These are phyloP conservation scores for Candida tallmaniae DNA, from an alignment of 805 yeast species.

Conservation along the genomic window DNA sequence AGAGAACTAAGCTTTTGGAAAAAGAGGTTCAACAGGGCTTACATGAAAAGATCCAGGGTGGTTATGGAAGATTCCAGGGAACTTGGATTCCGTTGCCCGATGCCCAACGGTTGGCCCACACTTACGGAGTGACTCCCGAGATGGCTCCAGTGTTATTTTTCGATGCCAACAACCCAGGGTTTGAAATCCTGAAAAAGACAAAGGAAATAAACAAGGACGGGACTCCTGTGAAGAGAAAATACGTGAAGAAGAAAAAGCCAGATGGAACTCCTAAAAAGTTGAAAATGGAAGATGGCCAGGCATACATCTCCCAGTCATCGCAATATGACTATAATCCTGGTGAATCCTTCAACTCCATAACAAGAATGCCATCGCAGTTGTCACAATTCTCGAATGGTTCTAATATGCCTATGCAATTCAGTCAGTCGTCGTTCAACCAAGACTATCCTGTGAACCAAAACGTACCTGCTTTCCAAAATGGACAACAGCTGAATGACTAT, in stretches of 20 bases:
- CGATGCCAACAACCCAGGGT: constrained; percentile 31
- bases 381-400: constrained; percentile 5
- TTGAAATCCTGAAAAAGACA: constrained; percentile 31
- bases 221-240: constrained; percentile 40
- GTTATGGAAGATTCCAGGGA: constrained; percentile 95
- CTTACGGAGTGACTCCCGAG: constrained; percentile 35
- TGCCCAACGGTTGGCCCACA: constrained; percentile 48
- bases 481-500: constrained; percentile 13
- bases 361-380: constrained; percentile 10
- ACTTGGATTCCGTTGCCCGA: constrained; percentile 89
- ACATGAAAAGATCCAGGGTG: constrained; percentile 95
- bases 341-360: constrained; percentile 9
- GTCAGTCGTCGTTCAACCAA: constrained; percentile 7
- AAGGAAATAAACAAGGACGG: constrained; percentile 34
- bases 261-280: constrained; percentile 53
- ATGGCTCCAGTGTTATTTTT: constrained; percentile 39
- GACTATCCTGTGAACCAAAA: constrained; percentile 5
- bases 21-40: constrained; percentile 86
- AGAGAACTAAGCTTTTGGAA: constrained; percentile 86
- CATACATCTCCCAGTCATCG: not conserved
- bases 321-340: constrained; percentile 11
- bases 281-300: constrained; percentile 7
- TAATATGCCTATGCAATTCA: constrained; percentile 7
- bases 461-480: constrained; percentile 1
- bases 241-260: constrained; percentile 55